Base-by-base conservation (phyloP, 2,329 filamentous ascomycete genomes). In the Cladobotryum mycophilum region DNA sequence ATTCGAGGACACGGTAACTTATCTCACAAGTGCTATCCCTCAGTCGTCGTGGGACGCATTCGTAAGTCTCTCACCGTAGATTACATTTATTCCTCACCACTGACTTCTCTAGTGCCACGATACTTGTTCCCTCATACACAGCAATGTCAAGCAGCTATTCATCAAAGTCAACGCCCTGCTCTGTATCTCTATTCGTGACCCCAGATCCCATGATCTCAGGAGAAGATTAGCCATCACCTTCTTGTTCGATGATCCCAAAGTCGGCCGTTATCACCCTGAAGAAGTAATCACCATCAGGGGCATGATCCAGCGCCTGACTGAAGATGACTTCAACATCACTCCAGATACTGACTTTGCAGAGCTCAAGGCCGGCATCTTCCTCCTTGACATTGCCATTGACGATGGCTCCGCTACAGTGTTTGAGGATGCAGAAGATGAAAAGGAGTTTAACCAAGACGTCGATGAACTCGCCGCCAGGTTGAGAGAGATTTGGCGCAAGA, bases 361-460 rank as follows among this genome's bases (percentile, higher is more conserved):
- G 49, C 76, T 96, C 1, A 74, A 76, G 34, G 82, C 86, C 2
- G 74, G 82, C 14, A 73, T 88, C 3, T 69, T 76, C 3, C 77
- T 95, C 17, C 77, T 96, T 5, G 85, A 93, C 61, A 79, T 89
- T 37, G 85, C 82, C 14, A 74, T 96, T 47, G 88, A 89, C 53
- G 80, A 85, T 52, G 88, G 70, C 41, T 63, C 62, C 13, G 64
- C 60, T 51, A 12, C 55, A 9, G 49, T 49, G 33, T 58, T 66
- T 55, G 48, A 64, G 56, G 49, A 64, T 53, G 41, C 52, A 4
- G 61, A 66, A 4, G 61, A 61, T 18, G 65, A 70, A 64, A 66
- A 58, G 43, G 54, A 70, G 3, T 95, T 92, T 71, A 88, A 96
- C 61, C 66, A 70, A 5, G 74, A 82, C 11, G 73, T 96, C 34